phyloP scores from a whole-genome alignment of 106 monocot species.

The Dactylorhiza incarnata region DNA sequence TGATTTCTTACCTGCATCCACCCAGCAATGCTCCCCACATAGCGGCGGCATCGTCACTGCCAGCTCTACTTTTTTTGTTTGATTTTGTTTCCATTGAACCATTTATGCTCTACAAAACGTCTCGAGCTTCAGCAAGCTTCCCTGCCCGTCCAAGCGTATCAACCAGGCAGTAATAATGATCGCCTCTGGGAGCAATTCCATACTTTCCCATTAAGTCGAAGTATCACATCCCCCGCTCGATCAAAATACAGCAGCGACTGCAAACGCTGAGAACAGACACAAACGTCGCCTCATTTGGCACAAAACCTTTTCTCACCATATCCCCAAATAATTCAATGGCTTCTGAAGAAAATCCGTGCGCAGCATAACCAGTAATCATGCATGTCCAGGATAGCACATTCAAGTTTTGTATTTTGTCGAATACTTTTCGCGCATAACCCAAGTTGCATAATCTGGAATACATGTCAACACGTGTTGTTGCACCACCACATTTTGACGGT shows the following conservation, averaged over 20 bases:
- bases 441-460: constrained; percentile 41
- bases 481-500: constrained; percentile 13
- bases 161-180: constrained; percentile 42
- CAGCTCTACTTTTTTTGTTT: too few relatives aligned
- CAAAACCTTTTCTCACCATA: constrained; percentile 24
- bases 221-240: constrained; percentile 34
- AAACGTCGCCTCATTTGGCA: constrained; percentile 55
- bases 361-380: constrained; percentile 47
- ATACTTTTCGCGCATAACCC: constrained; percentile 33
- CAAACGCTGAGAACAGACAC: constrained; percentile 48
- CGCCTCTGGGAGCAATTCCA: constrained; percentile 23
- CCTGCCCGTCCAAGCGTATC: constrained; percentile 54
- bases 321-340: constrained; percentile 33
- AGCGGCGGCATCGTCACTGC: background rate
- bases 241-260: constrained; percentile 43
- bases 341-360: constrained; percentile 36
- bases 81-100: background rate
- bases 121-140: constrained; percentile 38
- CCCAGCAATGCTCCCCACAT: constrained; percentile 41
- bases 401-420: constrained; percentile 26
- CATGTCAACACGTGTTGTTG: constrained; percentile 45
- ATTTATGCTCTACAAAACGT: constrained; percentile 16
- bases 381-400: constrained; percentile 58
- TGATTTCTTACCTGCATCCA: too few relatives aligned
- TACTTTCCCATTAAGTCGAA: constrained; percentile 42